Evolutionary conservation across 805 yeast genomes (phyloP).

Genomic region (Myxozyma monticola): DNA sequence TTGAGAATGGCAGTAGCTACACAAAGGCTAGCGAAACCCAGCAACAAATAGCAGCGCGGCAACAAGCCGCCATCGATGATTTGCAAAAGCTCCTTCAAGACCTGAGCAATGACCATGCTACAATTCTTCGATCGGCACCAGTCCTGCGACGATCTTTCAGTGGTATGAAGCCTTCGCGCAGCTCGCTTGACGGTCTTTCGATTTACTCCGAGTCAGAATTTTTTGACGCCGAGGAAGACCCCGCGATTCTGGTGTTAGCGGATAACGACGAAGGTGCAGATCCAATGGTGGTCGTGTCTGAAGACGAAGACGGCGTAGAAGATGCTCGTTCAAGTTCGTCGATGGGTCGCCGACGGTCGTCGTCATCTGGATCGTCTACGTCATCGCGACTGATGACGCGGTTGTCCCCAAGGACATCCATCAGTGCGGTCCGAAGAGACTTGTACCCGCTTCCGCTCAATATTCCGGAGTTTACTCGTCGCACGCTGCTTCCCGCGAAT

Average conservation of each 20-base stretch:
- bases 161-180: constrained; percentile 1
- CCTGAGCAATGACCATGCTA: constrained; percentile 7
- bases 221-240: constrained; percentile 66
- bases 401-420: constrained; percentile 9
- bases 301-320: constrained; percentile 37
- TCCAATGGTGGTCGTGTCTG: constrained; percentile 59
- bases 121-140: constrained; percentile 1
- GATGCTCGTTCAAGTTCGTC: constrained; percentile 17
- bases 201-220: constrained; percentile 43
- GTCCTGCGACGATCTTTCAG: constrained; percentile 8
- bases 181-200: constrained; percentile 16
- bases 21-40: too few relatives aligned
- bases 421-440: not conserved
- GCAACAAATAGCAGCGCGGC: too few relatives aligned
- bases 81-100: constrained; percentile 11
- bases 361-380: constrained; percentile 1
- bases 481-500: constrained; percentile 20
- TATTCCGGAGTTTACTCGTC: constrained; percentile 7
- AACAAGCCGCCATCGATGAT: constrained; percentile 12
- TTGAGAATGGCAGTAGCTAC: too few relatives aligned
- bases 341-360: constrained; percentile 5
- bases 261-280: constrained; percentile 46
- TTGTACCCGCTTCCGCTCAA: constrained; percentile 24
- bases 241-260: constrained; percentile 20
- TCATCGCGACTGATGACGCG: not conserved